Evolutionary conservation across 1,139 yeast genomes (phyloP).

Genomic region (Pichia sp.): DNA sequence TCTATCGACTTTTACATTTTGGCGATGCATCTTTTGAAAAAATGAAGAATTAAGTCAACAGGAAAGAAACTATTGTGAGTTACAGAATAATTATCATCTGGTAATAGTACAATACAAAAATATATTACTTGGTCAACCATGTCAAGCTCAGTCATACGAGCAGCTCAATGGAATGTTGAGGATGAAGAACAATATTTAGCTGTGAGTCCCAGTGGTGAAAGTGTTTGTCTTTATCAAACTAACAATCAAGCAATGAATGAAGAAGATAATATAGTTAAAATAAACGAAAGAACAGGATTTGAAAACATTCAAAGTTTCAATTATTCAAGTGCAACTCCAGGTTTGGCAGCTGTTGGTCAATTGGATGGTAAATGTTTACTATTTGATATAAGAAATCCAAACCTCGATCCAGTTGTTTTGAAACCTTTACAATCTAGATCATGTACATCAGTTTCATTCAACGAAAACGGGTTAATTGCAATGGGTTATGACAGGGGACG

Average conservation of each 20-base stretch:
- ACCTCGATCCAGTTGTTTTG: slow-evolving; percentile 38
- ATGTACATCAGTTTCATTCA: slow-evolving; percentile 70
- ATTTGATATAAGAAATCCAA: slow-evolving; percentile 47
- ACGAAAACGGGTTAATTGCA: slow-evolving; percentile 57
- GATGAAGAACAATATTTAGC: slow-evolving; percentile 36
- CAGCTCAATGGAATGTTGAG: slow-evolving; percentile 24
- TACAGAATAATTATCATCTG: not conserved
- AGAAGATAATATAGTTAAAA: slow-evolving; percentile 39
- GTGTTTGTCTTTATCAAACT: slow-evolving; percentile 55
- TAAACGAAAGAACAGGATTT: slow-evolving; percentile 55
- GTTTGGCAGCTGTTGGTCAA: slow-evolving; percentile 68
- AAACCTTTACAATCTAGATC: slow-evolving; percentile 66
- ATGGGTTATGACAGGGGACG: slow-evolving; percentile 77
- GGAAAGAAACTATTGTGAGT: no score
- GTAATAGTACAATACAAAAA: not conserved
- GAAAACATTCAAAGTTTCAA: slow-evolving; percentile 68
- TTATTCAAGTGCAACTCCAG: slow-evolving; percentile 50
- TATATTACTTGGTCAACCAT: slow-evolving; percentile 5
- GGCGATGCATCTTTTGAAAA: no score
- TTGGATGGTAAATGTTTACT: slow-evolving; percentile 61
- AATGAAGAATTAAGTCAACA: not conserved
- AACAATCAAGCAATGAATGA: slow-evolving; percentile 24
- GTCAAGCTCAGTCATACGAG: slow-evolving; percentile 28
- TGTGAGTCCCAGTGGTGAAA: slow-evolving; percentile 64
- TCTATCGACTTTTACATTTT: no score